Base-by-base conservation (phyloP, 2,329 filamentous ascomycete species). In the Tolypocladium pustulatum region DNA sequence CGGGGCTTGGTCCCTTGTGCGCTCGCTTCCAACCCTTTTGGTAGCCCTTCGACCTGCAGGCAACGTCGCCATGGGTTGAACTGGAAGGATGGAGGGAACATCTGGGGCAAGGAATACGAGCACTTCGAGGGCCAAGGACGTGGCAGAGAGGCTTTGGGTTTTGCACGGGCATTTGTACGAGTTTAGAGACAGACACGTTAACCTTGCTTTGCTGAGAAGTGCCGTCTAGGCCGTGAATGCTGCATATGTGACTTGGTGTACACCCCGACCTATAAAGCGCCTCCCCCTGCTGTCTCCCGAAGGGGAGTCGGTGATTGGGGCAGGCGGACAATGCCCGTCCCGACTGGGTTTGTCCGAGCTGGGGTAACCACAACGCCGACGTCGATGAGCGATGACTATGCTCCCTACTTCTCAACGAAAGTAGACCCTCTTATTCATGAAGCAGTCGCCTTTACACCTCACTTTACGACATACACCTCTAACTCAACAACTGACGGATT, bases 161-260 rank as follows among this genome's bases (percentile, higher is more conserved):
- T 49, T 51, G 51, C 32, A 30, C 22, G 57, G 59, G 49, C 58
- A 59, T 54, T 56, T 58, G 46, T 54, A 58, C 46, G 41, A 38
- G 53, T 40, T 54, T 58, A 41, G 34, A 40, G 49, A 58, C 36
- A 25, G 7, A 38, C 15, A 41, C 22, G 41, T 30, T 43, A 57
- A 60, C 32, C 25, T 25, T 54, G 9, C 43, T 54, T 60, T 54
- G 57, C 55, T 58, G 46, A 55, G 20, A n/a, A 13, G 30, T 30
- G 30, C 30, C 30, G 20, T 17, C 49, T 36, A 8, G 30, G 20
- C 49, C 13, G 10, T 34, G 17, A 12, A 22, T 22, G 49, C 17
- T 51, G 25, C 27, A n/a, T n/a, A 5, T 32, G 49, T 51, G 30
- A 12, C 8, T 2, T 8, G 17, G 12, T 41, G 38, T n/a, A 2